Conservation (phyloP, 345 rosid species). For the Hirschfeldia incana region DNA sequence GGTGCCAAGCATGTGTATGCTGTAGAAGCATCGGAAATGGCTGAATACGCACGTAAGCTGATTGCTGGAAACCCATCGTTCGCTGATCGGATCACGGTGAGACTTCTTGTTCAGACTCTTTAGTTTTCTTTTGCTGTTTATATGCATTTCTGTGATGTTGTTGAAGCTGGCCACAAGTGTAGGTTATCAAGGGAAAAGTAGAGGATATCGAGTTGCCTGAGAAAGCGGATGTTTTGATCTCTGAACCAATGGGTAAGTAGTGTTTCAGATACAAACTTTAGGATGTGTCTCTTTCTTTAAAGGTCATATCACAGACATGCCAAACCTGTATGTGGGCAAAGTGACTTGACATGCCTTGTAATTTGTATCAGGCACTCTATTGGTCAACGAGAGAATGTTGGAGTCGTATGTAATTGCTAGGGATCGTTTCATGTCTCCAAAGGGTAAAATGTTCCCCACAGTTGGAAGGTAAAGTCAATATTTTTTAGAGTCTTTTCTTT, state of each 20-base stretch:
- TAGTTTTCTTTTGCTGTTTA: slow-evolving; percentile 7
- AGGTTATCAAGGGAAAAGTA: slow-evolving; percentile 96
- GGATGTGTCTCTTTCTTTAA: neutral
- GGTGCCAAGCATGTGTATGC: slow-evolving; percentile 99
- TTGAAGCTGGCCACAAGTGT: slow-evolving; percentile 22
- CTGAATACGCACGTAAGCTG: slow-evolving; percentile 92
- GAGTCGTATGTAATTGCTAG: slow-evolving; percentile 97
- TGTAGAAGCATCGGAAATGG: slow-evolving; percentile 99
- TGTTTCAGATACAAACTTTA: slow-evolving; percentile 6
- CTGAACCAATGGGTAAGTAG: slow-evolving; percentile 95
- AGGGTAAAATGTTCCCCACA: slow-evolving; percentile 94
- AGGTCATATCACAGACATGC: neutral
- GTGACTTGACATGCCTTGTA: slow-evolving; percentile 18
- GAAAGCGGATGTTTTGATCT: slow-evolving; percentile 92
- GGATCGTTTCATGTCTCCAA: slow-evolving; percentile 83
- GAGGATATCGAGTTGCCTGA: slow-evolving; percentile 97
- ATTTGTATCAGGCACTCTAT: slow-evolving; percentile 64
- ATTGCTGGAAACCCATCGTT: slow-evolving; percentile 86
- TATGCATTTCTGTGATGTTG: slow-evolving; percentile 26
- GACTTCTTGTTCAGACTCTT: slow-evolving; percentile 31
- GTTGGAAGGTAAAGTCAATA: slow-evolving; percentile 72
- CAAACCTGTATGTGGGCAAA: neutral
- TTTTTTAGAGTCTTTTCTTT: slow-evolving; percentile 5
- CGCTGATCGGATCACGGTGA: slow-evolving; percentile 81
- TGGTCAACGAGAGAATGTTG: slow-evolving; percentile 97